A percentile compares a stretch with the other conserved stretches of the same genome.
These are phyloP conservation scores for Medicago truncatula DNA, from an alignment of 306 rosid species.

Conservation along the genomic window MtrunA17r5.0-ANR NC_053046.1:12694001-12694500, in stretches of 20 bases:
- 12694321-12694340: too few species aligned
- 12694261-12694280: too few species aligned
- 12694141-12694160: too few species aligned
- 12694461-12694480: constrained; percentile 19
- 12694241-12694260: too few species aligned
- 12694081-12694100: background rate
- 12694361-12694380: too few species aligned
- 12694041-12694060: background rate
- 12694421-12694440: constrained; percentile 42
- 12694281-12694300: too few species aligned
- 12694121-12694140: background rate
- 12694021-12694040: constrained; percentile 20
- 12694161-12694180: too few species aligned
- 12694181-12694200: too few species aligned
- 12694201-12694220: too few species aligned
- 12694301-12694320: too few species aligned
- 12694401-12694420: background rate
- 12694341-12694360: too few species aligned
- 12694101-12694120: background rate
- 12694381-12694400: background rate
- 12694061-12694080: background rate
- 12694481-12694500: constrained; percentile 5
- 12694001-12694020: constrained; percentile 16
- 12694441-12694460: background rate
- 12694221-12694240: too few species aligned